Conservation (phyloP, 768 basidiomycete genomes). For the Tylopilus subfusipes region DNA sequence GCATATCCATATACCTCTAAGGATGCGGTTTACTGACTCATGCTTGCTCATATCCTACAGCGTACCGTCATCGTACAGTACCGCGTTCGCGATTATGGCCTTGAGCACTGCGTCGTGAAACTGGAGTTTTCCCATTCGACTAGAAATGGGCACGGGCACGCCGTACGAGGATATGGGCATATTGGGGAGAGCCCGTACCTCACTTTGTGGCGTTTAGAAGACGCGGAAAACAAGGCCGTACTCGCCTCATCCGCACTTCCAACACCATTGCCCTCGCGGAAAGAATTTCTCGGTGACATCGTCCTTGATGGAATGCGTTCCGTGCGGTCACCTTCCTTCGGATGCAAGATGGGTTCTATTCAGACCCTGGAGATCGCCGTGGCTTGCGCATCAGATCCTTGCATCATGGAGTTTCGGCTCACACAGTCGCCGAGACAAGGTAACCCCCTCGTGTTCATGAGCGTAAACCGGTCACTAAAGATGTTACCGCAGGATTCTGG, state of each 20-base stretch:
- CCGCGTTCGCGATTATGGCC: constrained; percentile 24
- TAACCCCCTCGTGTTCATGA: constrained; percentile 3
- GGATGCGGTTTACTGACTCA: background rate
- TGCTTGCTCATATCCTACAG: background rate
- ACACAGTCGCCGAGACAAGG: constrained; percentile 20
- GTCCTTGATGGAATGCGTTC: constrained; percentile 6
- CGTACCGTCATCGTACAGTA: constrained; percentile 20
- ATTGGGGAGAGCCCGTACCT: constrained; percentile 16
- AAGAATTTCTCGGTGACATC: constrained; percentile 18
- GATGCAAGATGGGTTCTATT: constrained; percentile 13
- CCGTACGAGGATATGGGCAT: constrained; percentile 13
- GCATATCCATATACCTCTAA: no score
- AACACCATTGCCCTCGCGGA: constrained; percentile 4
- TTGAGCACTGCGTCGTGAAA: constrained; percentile 18
- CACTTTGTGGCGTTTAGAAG: constrained; percentile 18
- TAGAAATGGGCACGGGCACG: background rate
- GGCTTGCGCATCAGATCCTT: constrained; percentile 20
- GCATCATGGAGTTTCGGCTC: constrained; percentile 21
- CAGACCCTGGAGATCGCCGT: constrained; percentile 23
- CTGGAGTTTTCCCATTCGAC: constrained; percentile 5
- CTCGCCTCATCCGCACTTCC: constrained; percentile 12
- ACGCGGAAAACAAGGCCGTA: background rate
- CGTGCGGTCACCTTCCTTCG: constrained; percentile 12
- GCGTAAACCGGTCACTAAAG: background rate
- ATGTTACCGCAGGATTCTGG: constrained; percentile 12